Conservation (phyloP, 2,329 filamentous ascomycete genomes). For the Fusarium anthophilum region DNA sequence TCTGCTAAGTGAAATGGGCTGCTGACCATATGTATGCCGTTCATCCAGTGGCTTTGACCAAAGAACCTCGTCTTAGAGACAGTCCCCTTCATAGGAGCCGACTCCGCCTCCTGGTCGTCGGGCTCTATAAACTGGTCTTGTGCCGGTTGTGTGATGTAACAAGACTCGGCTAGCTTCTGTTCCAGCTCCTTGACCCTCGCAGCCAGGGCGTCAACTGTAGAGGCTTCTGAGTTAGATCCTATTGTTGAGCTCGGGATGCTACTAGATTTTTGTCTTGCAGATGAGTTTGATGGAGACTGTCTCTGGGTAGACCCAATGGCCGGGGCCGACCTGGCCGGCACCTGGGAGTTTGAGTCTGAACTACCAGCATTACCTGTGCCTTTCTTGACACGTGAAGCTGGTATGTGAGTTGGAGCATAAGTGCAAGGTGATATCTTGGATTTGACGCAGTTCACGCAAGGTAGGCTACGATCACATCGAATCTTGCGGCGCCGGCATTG, state of each 20-base stretch:
- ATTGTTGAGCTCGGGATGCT: slow-evolving; percentile 41
- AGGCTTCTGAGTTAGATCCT: slow-evolving; percentile 40
- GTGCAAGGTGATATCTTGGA: slow-evolving; percentile 64
- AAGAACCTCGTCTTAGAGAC: slow-evolving; percentile 57
- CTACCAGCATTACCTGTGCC: neutral
- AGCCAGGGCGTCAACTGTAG: slow-evolving; percentile 47
- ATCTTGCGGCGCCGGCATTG: slow-evolving; percentile 70
- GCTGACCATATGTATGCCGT: slow-evolving; percentile 53
- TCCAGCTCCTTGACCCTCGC: slow-evolving; percentile 56
- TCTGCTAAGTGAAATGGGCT: neutral
- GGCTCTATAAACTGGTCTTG: slow-evolving; percentile 15
- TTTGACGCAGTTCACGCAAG: slow-evolving; percentile 68
- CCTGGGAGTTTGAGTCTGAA: slow-evolving; percentile 13
- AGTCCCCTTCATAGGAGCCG: slow-evolving; percentile 44
- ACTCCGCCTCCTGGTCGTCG: neutral
- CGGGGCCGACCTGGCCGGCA: slow-evolving; percentile 34
- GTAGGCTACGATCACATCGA: slow-evolving; percentile 66
- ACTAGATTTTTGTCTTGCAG: slow-evolving; percentile 19
- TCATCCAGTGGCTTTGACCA: slow-evolving; percentile 62
- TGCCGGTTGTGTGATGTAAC: slow-evolving; percentile 35
- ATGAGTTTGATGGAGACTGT: neutral
- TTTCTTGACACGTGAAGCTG: slow-evolving; percentile 41
- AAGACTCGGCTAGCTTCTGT: slow-evolving; percentile 49
- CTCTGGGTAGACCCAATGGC: slow-evolving; percentile 1
- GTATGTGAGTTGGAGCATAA: slow-evolving; percentile 55